Base-by-base conservation (phyloP, 163 green algal genomes). In the Coccomyxa subellipsoidea region DNA sequence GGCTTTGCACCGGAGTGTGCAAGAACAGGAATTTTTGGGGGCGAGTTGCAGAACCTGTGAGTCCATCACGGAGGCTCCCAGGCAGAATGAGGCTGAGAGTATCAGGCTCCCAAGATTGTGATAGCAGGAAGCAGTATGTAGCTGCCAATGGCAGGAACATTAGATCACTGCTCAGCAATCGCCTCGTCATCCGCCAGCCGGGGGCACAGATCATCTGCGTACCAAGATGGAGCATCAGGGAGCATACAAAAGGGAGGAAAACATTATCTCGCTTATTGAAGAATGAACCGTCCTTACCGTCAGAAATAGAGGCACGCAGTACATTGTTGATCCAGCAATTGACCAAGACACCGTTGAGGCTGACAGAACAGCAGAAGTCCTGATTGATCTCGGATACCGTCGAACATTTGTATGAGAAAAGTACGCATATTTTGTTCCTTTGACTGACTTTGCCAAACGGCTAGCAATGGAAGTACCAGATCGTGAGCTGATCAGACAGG, bases 1-100 rank as follows among this genome's bases (percentile, higher is more conserved):
- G n/a, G n/a, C n/a, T n/a, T n/a, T n/a, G n/a, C n/a, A n/a, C n/a
- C n/a, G n/a, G n/a, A n/a, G n/a, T n/a, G n/a, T n/a, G n/a, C n/a
- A n/a, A n/a, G n/a, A n/a, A n/a, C n/a, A n/a, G n/a, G n/a, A n/a
- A n/a, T n/a, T n/a, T n/a, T n/a, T n/a, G n/a, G n/a, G n/a, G n/a
- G n/a, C n/a, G n/a, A n/a, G n/a, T n/a, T n/a, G n/a, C n/a, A n/a
- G 73, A 69, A 89, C 89, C 88, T 83, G 88, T 87, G 1, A 97
- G 70, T 0, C 94, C 94, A 5, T 93, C 93, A 5, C 83, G 70
- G 23, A 93, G 78, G 85, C 86, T 94, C 38, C 94, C 94, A 0
- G 94, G 94, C 81, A 97, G 82, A 73, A 97, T 91, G 4, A 96
- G 84, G 73, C 80, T 85, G 4, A 97, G 78, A 2, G 91, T 97